phyloP scores from a whole-genome alignment of 257 asterid genomes.

The Coffea canephora region DNA sequence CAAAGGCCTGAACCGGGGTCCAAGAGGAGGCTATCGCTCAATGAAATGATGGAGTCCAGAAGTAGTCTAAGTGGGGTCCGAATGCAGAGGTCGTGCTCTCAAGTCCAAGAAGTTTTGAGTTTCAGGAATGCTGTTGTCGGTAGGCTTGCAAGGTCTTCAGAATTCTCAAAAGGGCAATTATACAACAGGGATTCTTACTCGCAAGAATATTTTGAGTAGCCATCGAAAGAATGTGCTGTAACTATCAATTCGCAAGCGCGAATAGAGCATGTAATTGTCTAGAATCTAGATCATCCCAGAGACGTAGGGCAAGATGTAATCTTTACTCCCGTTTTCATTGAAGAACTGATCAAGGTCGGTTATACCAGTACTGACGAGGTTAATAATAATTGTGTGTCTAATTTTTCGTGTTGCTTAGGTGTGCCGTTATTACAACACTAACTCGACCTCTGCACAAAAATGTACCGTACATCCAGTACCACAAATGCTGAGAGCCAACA shows the following conservation, averaged over 20 bases:
- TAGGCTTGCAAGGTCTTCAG: constrained; percentile 46
- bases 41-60: constrained; percentile 64
- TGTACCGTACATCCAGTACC: background rate
- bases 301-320: constrained; percentile 7
- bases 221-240: background rate
- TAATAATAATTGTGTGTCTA: background rate
- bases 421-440: background rate
- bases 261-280: background rate
- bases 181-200: constrained; percentile 8
- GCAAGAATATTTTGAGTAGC: background rate
- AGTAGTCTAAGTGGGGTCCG: constrained; percentile 60
- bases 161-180: constrained; percentile 24
- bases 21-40: constrained; percentile 42
- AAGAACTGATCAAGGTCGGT: constrained; percentile 5
- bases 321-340: constrained; percentile 1
- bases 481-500: background rate
- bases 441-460: background rate
- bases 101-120: constrained; percentile 45
- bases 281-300: background rate
- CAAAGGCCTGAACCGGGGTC: constrained; percentile 59
- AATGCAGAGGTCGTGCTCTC: constrained; percentile 70
- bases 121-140: constrained; percentile 64
- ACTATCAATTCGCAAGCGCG: background rate
- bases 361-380: background rate
- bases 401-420: background rate